A percentile compares a stretch with the other conserved stretches of the same genome.
Evolutionary conservation across 768 basidiomycete species (phyloP).

Genomic region (Suillus subalutaceus): DNA sequence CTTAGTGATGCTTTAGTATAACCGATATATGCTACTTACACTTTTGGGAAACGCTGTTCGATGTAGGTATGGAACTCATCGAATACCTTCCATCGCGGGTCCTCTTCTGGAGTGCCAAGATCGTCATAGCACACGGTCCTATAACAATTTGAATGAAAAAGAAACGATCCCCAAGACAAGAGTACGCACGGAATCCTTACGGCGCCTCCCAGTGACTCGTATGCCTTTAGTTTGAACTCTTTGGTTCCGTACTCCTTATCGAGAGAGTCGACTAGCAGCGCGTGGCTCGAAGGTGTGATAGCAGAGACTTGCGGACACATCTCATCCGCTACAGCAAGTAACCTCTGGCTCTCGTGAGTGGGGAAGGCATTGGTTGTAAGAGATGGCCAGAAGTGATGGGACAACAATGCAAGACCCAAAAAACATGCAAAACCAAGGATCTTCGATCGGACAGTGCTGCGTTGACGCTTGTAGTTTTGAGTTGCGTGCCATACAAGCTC

Average conservation of each 20-base stretch:
- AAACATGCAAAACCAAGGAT: conserved; percentile 10
- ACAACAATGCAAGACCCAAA: conserved; percentile 16
- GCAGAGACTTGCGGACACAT: conserved; percentile 33
- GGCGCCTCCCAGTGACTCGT: conserved; percentile 38
- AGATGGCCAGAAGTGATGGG: conserved; percentile 13
- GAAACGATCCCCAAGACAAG: not conserved
- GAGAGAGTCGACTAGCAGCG: conserved; percentile 24
- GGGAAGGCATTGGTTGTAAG: not conserved
- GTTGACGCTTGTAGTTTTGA: conserved; percentile 2
- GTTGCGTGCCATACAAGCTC: conserved; percentile 10
- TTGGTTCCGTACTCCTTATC: conserved; percentile 25
- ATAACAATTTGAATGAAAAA: conserved; percentile 1
- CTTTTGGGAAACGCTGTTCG: conserved; percentile 58
- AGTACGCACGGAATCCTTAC: conserved; percentile 35
- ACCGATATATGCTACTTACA: conserved; percentile 37
- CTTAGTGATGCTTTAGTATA: conserved; percentile 2
- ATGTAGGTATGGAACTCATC: conserved; percentile 27
- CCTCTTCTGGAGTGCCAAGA: conserved; percentile 49
- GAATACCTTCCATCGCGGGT: conserved; percentile 44
- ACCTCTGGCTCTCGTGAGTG: not conserved
- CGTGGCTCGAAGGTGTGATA: conserved; percentile 19
- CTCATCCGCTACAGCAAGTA: conserved; percentile 4
- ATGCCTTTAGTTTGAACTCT: conserved; percentile 32
- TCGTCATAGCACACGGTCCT: conserved; percentile 60
- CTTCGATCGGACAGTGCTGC: not conserved